A percentile compares a stretch with the other conserved stretches of the same genome.
Conservation (phyloP, 1,139 yeast genomes). For the Scheffersomyces lignicola region DNA sequence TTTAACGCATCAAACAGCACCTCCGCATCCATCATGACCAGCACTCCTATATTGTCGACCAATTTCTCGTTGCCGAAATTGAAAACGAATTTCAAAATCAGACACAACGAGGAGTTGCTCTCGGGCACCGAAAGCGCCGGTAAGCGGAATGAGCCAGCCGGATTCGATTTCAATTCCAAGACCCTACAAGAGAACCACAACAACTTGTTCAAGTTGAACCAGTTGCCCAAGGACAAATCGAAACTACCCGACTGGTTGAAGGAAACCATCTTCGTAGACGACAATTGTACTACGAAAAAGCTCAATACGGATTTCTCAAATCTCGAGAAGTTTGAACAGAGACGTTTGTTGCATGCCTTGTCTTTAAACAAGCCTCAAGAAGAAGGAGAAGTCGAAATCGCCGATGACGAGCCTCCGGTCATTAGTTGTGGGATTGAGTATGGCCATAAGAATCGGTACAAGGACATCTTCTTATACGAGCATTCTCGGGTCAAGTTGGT, state of each 20-base stretch:
- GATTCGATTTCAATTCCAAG: constrained; percentile 4
- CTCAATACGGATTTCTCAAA: constrained; percentile 26
- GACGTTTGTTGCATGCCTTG: constrained; percentile 32
- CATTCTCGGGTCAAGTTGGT: constrained; percentile 66
- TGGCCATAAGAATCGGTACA: constrained; percentile 76
- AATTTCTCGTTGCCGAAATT: constrained; percentile 27
- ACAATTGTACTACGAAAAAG: constrained; percentile 14
- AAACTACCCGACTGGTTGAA: constrained; percentile 19
- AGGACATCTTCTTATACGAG: constrained; percentile 80
- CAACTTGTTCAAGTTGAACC: constrained; percentile 10
- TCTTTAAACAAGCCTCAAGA: constrained; percentile 10
- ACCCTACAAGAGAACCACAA: constrained; percentile 6
- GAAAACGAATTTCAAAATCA: constrained; percentile 29
- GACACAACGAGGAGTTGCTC: constrained; percentile 42
- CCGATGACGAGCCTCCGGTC: constrained; percentile 19
- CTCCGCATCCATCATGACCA: constrained; percentile 8
- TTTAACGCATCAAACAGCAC: neutral
- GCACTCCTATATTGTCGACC: constrained; percentile 30
- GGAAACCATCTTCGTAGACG: constrained; percentile 6
- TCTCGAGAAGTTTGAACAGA: constrained; percentile 33
- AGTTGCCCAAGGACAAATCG: constrained; percentile 10
- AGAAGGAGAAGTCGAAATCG: constrained; percentile 1
- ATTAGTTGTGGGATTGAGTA: constrained; percentile 64
- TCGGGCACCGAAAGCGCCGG: neutral
- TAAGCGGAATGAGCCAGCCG: neutral